Base-by-base conservation (phyloP, 2,329 filamentous ascomycete genomes). In the Aspergillus terreus region DNA sequence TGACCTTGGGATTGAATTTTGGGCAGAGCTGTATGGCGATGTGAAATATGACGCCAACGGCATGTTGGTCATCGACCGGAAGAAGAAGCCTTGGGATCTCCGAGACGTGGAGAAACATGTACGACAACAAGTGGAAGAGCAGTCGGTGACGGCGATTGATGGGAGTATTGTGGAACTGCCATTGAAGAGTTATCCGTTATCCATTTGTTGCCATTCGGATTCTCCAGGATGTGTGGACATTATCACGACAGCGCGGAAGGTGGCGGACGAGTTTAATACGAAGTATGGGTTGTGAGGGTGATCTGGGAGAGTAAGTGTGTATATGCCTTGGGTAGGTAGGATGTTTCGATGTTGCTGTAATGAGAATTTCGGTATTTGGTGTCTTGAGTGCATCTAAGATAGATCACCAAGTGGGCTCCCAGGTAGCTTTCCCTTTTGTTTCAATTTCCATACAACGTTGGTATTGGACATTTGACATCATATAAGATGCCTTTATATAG, bases 1-100 rank as follows among this genome's bases (percentile, higher is more conserved):
- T 46, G 80, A 81, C 56, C 60, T 82, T 48, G 78, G 75, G 0
- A 61, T 83, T 33, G 73, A 75, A 3, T 83, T 82, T 55, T 73
- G 76, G 35, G 79, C 78, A 3, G 80, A 82, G 60, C 55, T 81
- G 32, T 81, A 80, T 58, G 79, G 75, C 0, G 80, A 82, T 66
- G 79, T 82, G 12, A 81, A 82, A 58, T 83, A 82, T 52, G 76
- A 71, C 53, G 64, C 66, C 6, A 75, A 80, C 50, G 73, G 71
- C 11, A 79, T 71, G 50, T 63, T 82, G 36, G 75, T 82, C 2
- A 82, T 82, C 60, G 80, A 82, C 56, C 72, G 81, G 30, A 81
- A 82, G 69, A 83, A 83, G 70, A 81, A 82, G 71, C 66, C 72
- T 1, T 75, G 72, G 70, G 62, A 69, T 21, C 49, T 64, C 0